Evolutionary conservation across 306 rosid genomes (phyloP).

Genomic region (Macrotyloma uniflorum): DNA sequence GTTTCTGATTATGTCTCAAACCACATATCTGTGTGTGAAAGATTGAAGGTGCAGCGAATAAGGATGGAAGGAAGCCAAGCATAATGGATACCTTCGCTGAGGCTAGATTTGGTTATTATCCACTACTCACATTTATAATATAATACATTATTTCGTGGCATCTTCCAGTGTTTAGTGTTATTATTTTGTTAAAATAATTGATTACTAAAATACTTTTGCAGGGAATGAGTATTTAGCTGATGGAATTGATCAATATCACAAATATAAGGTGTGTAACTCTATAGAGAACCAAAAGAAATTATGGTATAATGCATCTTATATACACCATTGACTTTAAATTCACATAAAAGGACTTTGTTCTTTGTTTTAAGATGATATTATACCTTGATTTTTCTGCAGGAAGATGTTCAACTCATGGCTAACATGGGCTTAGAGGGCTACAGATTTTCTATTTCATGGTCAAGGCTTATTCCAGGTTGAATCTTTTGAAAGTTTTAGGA

Average conservation of each 20-base stretch:
- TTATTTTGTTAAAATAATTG: background rate
- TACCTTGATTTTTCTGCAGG: slow-evolving; percentile 22
- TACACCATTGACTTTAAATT: background rate
- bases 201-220: background rate
- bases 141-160: too few species aligned
- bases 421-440: slow-evolving; percentile 41
- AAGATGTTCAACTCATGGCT: slow-evolving; percentile 49
- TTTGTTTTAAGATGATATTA: background rate
- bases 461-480: slow-evolving; percentile 48
- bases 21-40: too few species aligned
- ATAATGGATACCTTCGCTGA: slow-evolving; percentile 46
- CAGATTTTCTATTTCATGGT: slow-evolving; percentile 53
- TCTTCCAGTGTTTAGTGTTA: too few species aligned
- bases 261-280: slow-evolving; percentile 40
- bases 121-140: background rate
- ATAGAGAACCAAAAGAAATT: background rate
- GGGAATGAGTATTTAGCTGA: background rate
- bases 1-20: background rate
- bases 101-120: slow-evolving; percentile 27
- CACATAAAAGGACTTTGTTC: too few species aligned
- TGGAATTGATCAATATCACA: slow-evolving; percentile 45
- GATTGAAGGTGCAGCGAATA: slow-evolving; percentile 48
- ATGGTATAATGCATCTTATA: background rate
- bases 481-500: too few species aligned
- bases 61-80: slow-evolving; percentile 50